Conservation (phyloP, 331 rosid genomes). For the Quercus tomentella region DNA sequence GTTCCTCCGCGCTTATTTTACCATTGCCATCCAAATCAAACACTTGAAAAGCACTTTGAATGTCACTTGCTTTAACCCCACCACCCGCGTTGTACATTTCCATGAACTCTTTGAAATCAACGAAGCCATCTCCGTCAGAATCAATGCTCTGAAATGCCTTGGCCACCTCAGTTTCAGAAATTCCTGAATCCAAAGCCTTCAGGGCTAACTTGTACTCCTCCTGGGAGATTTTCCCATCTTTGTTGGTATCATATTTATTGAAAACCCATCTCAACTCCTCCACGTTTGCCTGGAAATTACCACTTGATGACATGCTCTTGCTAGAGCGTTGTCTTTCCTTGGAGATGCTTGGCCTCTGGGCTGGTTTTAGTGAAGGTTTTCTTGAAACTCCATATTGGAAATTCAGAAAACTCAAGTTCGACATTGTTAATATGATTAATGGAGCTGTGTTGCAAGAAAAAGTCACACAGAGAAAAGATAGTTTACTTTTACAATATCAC, state of each 20-base stretch:
- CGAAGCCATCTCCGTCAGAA: conserved; percentile 62
- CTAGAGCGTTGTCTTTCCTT: conserved; percentile 15
- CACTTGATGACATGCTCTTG: background rate
- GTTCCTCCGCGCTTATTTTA: conserved; percentile 71
- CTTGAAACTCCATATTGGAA: conserved; percentile 13
- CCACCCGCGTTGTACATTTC: conserved; percentile 48
- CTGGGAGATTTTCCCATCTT: conserved; percentile 57
- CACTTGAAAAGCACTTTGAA: conserved; percentile 58
- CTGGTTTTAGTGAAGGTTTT: conserved; percentile 8
- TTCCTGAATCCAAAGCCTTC: conserved; percentile 37
- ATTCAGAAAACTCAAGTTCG: conserved; percentile 38
- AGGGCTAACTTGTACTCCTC: conserved; percentile 67
- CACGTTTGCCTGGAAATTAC: conserved; percentile 22
- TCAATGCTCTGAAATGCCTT: conserved; percentile 55
- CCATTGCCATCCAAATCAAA: conserved; percentile 84
- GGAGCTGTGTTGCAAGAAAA: background rate
- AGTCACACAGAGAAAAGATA: no score
- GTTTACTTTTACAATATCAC: background rate
- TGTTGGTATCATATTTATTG: conserved; percentile 64
- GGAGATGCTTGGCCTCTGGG: conserved; percentile 23
- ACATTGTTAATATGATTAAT: conserved; percentile 19
- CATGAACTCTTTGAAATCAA: conserved; percentile 62
- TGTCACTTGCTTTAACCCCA: conserved; percentile 29
- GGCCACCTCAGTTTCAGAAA: conserved; percentile 39
- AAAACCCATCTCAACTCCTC: conserved; percentile 75